Percentiles rank a stretch among this genome's conserved stretches.
These are phyloP conservation scores for Lyophyllum semitale DNA, from an alignment of 768 basidiomycete genomes.

Conservation along the genomic window DNA sequence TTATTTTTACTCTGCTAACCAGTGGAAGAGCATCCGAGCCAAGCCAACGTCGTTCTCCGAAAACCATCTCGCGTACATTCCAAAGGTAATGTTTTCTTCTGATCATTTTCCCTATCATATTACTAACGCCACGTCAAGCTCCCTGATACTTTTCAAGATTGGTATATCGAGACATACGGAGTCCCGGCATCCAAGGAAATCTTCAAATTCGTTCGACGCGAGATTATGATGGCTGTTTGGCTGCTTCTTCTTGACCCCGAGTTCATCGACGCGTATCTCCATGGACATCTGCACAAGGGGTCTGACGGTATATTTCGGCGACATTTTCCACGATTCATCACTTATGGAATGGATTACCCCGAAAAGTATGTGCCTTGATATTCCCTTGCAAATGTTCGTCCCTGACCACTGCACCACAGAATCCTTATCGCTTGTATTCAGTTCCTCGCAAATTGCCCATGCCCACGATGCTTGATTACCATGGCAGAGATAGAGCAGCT, in stretches of 20 bases:
- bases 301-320: constrained; percentile 1
- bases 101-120: not conserved
- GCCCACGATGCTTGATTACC: constrained; percentile 28
- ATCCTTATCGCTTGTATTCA: constrained; percentile 23
- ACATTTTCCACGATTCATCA: constrained; percentile 1
- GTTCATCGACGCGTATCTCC: constrained; percentile 10
- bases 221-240: constrained; percentile 12
- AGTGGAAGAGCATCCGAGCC: constrained; percentile 36
- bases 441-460: constrained; percentile 24
- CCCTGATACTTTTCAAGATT: constrained; percentile 29
- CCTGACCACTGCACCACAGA: constrained; percentile 11
- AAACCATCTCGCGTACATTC: constrained; percentile 44
- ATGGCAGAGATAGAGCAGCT: constrained; percentile 24
- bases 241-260: constrained; percentile 10
- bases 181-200: constrained; percentile 15
- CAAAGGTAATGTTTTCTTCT: constrained; percentile 31
- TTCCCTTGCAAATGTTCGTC: not conserved
- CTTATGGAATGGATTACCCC: constrained; percentile 7
- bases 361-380: constrained; percentile 8
- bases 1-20: constrained; percentile 38
- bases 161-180: constrained; percentile 10
- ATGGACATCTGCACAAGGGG: constrained; percentile 3
- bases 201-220: constrained; percentile 10
- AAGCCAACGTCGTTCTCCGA: constrained; percentile 28
- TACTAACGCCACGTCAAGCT: constrained; percentile 20